A percentile compares a stretch with the other conserved stretches of the same genome.
Conservation (phyloP, 2,329 filamentous ascomycete species). For the Penicillium verrucosum region DNA sequence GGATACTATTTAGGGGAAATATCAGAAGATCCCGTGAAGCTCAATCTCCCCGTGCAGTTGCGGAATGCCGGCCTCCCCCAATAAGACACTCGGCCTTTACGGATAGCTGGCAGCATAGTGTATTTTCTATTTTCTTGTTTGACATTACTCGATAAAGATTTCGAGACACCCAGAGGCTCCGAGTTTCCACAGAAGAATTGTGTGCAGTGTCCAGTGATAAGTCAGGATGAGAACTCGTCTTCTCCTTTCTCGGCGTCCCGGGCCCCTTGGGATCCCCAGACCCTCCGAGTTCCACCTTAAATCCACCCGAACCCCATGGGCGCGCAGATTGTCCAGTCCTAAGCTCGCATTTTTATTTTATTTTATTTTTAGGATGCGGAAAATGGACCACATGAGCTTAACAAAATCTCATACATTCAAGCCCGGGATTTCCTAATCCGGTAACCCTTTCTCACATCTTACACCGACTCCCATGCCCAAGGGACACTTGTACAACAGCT, state of each 20-base stretch:
- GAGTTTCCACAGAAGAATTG: neutral
- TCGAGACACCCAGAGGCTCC: neutral
- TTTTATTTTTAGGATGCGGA: slow-evolving; percentile 9
- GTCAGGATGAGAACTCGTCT: neutral
- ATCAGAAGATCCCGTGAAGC: slow-evolving; percentile 6
- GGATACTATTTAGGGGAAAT: neutral
- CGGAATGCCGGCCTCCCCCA: neutral
- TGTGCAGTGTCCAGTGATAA: neutral
- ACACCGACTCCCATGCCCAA: slow-evolving; percentile 1
- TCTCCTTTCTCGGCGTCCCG: slow-evolving; percentile 8
- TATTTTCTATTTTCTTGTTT: neutral
- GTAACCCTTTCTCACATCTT: slow-evolving; percentile 7
- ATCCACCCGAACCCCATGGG: neutral
- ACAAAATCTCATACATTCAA: slow-evolving; percentile 2
- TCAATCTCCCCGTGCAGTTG: neutral
- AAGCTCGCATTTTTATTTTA: neutral
- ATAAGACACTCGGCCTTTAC: neutral
- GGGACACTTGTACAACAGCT: neutral
- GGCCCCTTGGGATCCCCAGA: neutral
- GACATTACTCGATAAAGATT: neutral
- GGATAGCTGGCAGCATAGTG: neutral
- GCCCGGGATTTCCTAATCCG: slow-evolving; percentile 17
- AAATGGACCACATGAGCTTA: slow-evolving; percentile 3
- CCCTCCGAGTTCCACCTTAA: slow-evolving; percentile 3
- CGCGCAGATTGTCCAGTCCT: neutral